Evolutionary conservation across 2,329 filamentous ascomycete genomes (phyloP), one percentile per base, ranked within the genome.

Genomic region (Diaporthe sp.): DNA sequence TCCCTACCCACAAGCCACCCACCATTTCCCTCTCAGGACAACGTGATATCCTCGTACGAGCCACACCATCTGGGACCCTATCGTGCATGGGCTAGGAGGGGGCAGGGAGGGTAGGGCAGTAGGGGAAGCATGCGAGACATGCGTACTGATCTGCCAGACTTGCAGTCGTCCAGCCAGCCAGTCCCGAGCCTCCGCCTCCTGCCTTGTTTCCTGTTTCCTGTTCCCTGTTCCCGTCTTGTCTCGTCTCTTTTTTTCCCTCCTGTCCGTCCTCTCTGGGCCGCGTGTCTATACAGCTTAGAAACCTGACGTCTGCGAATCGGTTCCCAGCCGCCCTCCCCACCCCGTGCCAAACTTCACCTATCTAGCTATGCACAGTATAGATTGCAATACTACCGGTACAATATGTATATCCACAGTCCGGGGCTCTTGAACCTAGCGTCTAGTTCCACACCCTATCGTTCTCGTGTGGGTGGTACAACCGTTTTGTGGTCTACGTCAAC

Each of bases 61-160:
- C 62, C 62, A 67, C 62, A 67, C 62, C 62, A 13, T 1, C 37
- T 28, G 31, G 19, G 44, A 17, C 37, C n/a, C 37, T 61, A 51
- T 22, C 62, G 19, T 68, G 62, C 62, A 68, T 68, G 62, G 28
- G 22, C 19, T 51, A 51, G 9, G 44, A 46, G 19, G 31, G 62
- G 22, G 61, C 42, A 49, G 28, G 44, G 62, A 46, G 42, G 60
- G 25, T 28, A 44, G 61, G 25, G 61, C n/a, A 62, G 25, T 51
- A 34, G 44, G 31, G 28, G 44, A 46, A 31, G 31, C 62, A 68
- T 68, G 62, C 62, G 44, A 51, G 62, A 68, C 62, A 68, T 68
- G 62, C 62, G 46, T 68, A 46, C 62, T 68, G 62, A 68, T 68
- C 62, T 68, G 62, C 62, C 62, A 68, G 62, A 68, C 62, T 68